Evolutionary conservation across 345 rosid genomes (phyloP).

Genomic region (Geranium rotundifolium): DNA sequence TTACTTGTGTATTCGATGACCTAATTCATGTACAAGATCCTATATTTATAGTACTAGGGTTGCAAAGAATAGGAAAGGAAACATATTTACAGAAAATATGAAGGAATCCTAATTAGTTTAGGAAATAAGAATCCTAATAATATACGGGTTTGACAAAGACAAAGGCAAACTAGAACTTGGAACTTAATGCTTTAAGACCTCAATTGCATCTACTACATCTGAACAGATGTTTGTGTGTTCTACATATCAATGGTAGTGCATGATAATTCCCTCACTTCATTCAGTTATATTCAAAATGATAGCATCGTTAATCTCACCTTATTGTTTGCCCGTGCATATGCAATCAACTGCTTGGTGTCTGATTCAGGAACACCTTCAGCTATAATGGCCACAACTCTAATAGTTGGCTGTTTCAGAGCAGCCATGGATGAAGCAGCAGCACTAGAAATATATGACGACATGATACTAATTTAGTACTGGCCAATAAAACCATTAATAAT

Average conservation of each 20-base stretch:
- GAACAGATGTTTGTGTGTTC: background rate
- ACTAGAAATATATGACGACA: slow-evolving; percentile 28
- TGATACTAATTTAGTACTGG: slow-evolving; percentile 3
- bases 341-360: slow-evolving; percentile 82
- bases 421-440: slow-evolving; percentile 97
- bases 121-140: no score
- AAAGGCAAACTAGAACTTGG: no score
- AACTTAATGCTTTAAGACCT: no score
- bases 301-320: slow-evolving; percentile 36
- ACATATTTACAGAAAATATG: no score
- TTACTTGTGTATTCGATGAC: no score
- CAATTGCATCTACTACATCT: no score
- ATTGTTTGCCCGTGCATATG: slow-evolving; percentile 87
- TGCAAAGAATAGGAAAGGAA: no score
- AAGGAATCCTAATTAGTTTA: no score
- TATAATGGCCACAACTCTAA: slow-evolving; percentile 86
- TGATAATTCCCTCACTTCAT: background rate
- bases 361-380: slow-evolving; percentile 99
- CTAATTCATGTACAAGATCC: no score
- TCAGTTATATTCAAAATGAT: slow-evolving; percentile 2
- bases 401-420: slow-evolving; percentile 91
- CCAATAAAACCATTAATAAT: slow-evolving; percentile 7
- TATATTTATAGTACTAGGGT: no score
- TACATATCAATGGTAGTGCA: background rate
- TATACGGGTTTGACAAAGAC: no score